Conservation (phyloP, 179 eudicot species). For the Spergularia azorica region DNA sequence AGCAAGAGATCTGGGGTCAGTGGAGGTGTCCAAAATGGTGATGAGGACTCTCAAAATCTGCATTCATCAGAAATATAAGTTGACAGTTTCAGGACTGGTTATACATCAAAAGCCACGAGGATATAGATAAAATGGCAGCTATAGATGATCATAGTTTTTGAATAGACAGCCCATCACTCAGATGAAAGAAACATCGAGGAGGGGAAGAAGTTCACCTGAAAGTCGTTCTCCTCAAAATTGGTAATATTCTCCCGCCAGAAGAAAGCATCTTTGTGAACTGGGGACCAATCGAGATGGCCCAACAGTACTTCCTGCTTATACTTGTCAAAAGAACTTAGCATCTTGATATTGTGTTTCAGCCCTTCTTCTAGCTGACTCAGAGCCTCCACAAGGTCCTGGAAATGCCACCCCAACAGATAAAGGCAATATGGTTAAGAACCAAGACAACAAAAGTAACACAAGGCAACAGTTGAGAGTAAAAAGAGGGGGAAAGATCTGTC, state of each 20-base stretch:
- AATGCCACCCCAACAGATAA: not conserved
- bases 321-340: constrained; percentile 88
- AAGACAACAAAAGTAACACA: not conserved
- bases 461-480: not conserved
- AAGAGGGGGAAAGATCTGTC: no score
- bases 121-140: not conserved
- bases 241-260: constrained; percentile 92
- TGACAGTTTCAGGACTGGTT: not conserved
- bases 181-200: not conserved
- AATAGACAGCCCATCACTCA: no score
- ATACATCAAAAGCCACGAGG: not conserved
- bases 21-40: constrained; percentile 82
- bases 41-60: constrained; percentile 91
- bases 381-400: constrained; percentile 87
- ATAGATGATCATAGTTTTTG: no score
- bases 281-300: constrained; percentile 98
- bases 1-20: constrained; percentile 76
- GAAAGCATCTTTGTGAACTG: constrained; percentile 91
- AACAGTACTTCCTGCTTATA: constrained; percentile 96
- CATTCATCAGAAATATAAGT: constrained; percentile 8
- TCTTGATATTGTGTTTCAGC: constrained; percentile 75
- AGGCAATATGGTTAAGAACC: not conserved
- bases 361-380: constrained; percentile 80
- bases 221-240: constrained; percentile 88
- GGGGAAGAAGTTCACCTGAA: constrained; percentile 60